phyloP scores from a whole-genome alignment of 495 filamentous ascomycete genomes.

The Geoglossum glabrum region DNA sequence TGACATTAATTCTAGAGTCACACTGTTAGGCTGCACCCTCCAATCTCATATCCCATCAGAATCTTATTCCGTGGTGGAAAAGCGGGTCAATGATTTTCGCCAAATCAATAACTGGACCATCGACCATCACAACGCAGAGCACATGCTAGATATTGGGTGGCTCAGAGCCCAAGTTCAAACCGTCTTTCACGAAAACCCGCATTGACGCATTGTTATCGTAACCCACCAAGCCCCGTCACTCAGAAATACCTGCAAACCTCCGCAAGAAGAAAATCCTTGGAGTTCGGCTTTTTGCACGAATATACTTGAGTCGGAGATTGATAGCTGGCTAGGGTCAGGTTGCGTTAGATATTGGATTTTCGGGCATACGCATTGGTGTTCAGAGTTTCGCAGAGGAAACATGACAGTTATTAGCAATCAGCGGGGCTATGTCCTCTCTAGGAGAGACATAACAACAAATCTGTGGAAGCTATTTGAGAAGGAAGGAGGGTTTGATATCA shows the following conservation, averaged over 20 bases:
- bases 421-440: constrained; percentile 25
- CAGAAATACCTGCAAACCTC: constrained; percentile 22
- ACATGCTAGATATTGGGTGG: constrained; percentile 26
- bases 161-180: constrained; percentile 20
- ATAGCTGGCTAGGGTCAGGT: background rate
- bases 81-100: constrained; percentile 28
- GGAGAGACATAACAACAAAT: background rate
- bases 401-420: constrained; percentile 32
- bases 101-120: constrained; percentile 29
- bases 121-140: constrained; percentile 25
- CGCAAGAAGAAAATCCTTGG: constrained; percentile 23
- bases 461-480: background rate
- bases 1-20: constrained; percentile 22
- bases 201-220: constrained; percentile 24
- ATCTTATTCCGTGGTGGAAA: constrained; percentile 18
- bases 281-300: constrained; percentile 31
- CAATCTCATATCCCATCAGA: constrained; percentile 29
- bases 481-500: background rate
- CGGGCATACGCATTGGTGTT: constrained; percentile 32
- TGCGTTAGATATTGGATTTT: constrained; percentile 28
- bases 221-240: constrained; percentile 35
- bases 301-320: constrained; percentile 16
- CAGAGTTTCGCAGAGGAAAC: constrained; percentile 20
- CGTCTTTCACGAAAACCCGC: constrained; percentile 11
- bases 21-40: constrained; percentile 35